Evolutionary conservation across 1,284 basidiomycete genomes (phyloP), one percentile per base, ranked within the genome.

Genomic region (Athelia sp.): DNA sequence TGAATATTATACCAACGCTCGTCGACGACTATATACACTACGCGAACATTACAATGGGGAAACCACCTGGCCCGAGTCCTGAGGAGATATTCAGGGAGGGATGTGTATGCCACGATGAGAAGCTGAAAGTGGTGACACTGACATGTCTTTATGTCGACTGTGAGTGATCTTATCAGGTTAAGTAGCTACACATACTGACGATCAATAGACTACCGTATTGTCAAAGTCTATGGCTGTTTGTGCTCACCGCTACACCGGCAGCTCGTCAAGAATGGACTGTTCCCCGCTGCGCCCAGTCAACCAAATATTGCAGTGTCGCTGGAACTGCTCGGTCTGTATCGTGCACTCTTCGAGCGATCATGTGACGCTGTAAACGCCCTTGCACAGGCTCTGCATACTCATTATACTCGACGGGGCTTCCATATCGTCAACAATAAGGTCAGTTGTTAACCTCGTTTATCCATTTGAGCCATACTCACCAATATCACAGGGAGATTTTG

Each of bases 281-380:
- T 58, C 45, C 58, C 59, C 2, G 55, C 58, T 2, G 46, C 59
- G 6, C 59, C 58, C 14, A 18, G 34, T 2, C 47, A 52, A n/a
- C 52, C 55, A 6, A 49, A 49, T 19, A 53, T 56, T 18, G 58
- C 57, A 2, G 31, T 61, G 18, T 56, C 54, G 4, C 52, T 61
- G 23, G 46, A 47, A 17, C 31, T 59, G 4, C 53, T 60, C 14
- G 50, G 55, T 18, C 54, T 61, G 29, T 61, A 57, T 45, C 46
- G 44, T 17, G 47, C 53, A 4, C 48, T 58, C 1, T 58, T 58
- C 40, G 54, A 61, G 34, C 51, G 49, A 11, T 60, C 59, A 2
- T 57, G 58, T 29, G 59, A 62, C 49, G 60, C 60, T 2, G 43
- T 59, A 3, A 52, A 50, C 14, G 56, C 58, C 1, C 19, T 62